Evolutionary conservation across 2,329 filamentous ascomycete species (phyloP), one percentile per base, ranked within the genome.

Genomic region (Raffaelea arxii): DNA sequence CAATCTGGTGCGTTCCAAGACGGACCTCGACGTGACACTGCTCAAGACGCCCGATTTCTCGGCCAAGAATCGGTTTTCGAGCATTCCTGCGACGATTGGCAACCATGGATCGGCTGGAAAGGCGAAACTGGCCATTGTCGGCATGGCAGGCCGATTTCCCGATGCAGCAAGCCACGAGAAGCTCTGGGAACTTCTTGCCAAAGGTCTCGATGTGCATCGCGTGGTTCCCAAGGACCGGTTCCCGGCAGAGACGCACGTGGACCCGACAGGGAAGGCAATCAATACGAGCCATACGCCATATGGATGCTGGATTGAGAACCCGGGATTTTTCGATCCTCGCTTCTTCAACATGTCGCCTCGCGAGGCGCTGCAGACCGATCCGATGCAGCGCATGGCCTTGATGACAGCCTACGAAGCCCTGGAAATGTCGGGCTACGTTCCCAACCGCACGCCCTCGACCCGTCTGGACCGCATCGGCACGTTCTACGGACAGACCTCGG

Each of bases 281-380:
- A 90, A 89, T 66, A 88, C 84, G 48, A 84, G 78, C 46, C 81
- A 86, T 62, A 87, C 84, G 1, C 82, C 81, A 3, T 87, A 80
- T 55, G 85, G 85, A 16, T 86, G 83, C 66, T 89, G 69, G 68
- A 74, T 87, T 53, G 79, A 87, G 51, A 76, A 88, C 51, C 84
- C 85, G 0, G 84, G 84, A 46, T 70, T 84, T 41, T 91, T 91
- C 57, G 86, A 91, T 56, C 81, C 84, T n/a, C 73, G 82, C 1
- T 90, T 91, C 66, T 91, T 91, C 75, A 88, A 88, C 64, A 89
- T 91, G 86, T 65, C 80, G 86, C 60, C 84, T 78, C 49, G 86
- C 91, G 55, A 52, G 64, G 86, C 86, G 24, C 77, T 79, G 44
- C 84, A 89, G 59, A 88, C 84, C 2, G 86, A 91, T 59, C 86